Conservation (phyloP, 179 eudicot genomes). For the Heliamphora pulchella region DNA sequence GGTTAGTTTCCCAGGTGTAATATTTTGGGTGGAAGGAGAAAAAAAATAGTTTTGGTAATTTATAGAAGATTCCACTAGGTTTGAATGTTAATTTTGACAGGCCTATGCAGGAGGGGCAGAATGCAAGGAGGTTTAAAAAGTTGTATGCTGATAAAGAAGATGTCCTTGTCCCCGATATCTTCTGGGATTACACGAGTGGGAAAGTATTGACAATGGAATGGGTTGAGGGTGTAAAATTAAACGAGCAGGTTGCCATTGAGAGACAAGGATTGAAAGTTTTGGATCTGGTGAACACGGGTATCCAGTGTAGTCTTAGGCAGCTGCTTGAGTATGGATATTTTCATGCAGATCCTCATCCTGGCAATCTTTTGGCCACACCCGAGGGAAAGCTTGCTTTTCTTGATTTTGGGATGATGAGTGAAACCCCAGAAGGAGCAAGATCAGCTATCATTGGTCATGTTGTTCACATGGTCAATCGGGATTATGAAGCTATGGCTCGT, state of each 20-base stretch:
- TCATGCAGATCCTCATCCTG: slow-evolving; percentile 99
- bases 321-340: slow-evolving; percentile 97
- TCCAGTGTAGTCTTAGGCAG: slow-evolving; percentile 97
- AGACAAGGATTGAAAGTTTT: slow-evolving; percentile 86
- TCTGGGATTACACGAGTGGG: slow-evolving; percentile 93
- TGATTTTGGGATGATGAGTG: slow-evolving; percentile 99
- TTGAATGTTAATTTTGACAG: slow-evolving; percentile 81
- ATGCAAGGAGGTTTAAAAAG: slow-evolving; percentile 96
- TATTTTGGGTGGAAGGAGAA: slow-evolving; percentile 16
- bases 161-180: slow-evolving; percentile 96
- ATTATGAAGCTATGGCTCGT: slow-evolving; percentile 99
- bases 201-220: slow-evolving; percentile 99
- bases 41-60: neutral
- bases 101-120: slow-evolving; percentile 98
- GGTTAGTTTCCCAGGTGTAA: slow-evolving; percentile 37
- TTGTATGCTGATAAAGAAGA: slow-evolving; percentile 94
- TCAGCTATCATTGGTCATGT: slow-evolving; percentile 97
- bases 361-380: slow-evolving; percentile 93
- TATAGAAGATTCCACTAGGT: slow-evolving; percentile 29
- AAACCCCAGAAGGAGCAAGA: slow-evolving; percentile 98
- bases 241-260: slow-evolving; percentile 85
- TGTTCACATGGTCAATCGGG: slow-evolving; percentile 98
- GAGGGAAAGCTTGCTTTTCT: slow-evolving; percentile 98
- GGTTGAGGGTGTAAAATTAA: slow-evolving; percentile 91
- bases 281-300: slow-evolving; percentile 92